Base-by-base conservation (phyloP, 805 yeast species). In the Yarrowia porcina region DNA sequence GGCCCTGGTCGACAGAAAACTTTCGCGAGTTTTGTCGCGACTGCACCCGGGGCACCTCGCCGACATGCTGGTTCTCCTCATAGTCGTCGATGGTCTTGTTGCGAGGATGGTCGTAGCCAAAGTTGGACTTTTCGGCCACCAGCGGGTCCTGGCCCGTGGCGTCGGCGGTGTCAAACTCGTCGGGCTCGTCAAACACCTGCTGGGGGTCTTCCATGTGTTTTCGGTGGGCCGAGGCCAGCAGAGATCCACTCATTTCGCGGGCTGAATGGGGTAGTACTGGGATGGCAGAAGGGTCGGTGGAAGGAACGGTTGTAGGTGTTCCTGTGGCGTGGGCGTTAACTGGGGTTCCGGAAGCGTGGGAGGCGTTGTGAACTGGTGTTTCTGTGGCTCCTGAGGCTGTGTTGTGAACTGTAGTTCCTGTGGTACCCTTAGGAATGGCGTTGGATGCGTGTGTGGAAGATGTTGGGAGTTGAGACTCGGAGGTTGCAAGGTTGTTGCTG, bases 101-200 rank as follows among this genome's bases (percentile, higher is more conserved):
- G 18, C 39, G 35, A n/a, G 61, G 61, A 39, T 56, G 4, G 49
- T 56, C 61, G 49, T 56, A 56, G 30, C 61, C 61, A 56, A 56
- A 41, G 61, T 56, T 56, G 49, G 61, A 56, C 27, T 8, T 9
- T 13, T 56, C 49, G 18, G 9, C 36, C 15, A 56, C 49, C 18
- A 41, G 61, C 12, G 47, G 47, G 36, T 56, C 61, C 47, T 56
- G 49, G 9, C 27, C 27, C 25, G 17, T 7, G 20, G 25, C 36
- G 30, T 35, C 38, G 39, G 15, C 11, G 11, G 50, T 28, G 30
- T 50, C 61, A 5, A 56, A 30, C 49, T 56, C 61, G 17, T 56
- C 61, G 49, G 61, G 61, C 30, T 56, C 61, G 36, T 56, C 61
- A 28, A 56, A 52, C 39, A 52, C 44, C 44, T 52, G 59, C 42